Evolutionary conservation across 2,329 filamentous ascomycete genomes (phyloP).

Genomic region (Fulvia fulva): DNA sequence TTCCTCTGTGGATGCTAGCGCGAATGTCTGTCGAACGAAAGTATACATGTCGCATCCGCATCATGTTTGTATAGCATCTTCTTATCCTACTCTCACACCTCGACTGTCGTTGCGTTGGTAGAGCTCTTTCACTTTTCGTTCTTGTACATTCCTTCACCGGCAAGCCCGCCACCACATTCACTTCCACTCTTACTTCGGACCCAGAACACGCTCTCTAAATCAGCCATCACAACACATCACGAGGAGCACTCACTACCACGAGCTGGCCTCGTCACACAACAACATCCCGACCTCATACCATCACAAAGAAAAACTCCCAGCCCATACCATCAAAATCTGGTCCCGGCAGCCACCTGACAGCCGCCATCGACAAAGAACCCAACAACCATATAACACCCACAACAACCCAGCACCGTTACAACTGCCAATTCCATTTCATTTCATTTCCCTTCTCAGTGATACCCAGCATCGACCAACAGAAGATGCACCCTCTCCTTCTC

Average conservation of each 20-base stretch:
- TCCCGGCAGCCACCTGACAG: neutral
- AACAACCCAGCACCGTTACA: neutral
- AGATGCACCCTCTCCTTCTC: conserved; percentile 1
- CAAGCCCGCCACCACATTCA: neutral
- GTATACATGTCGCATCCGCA: neutral
- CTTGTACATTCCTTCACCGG: neutral
- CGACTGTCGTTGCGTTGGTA: neutral
- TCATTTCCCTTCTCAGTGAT: too few species aligned
- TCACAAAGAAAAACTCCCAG: neutral
- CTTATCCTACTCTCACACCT: neutral
- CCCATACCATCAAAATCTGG: neutral
- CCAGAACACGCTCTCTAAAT: neutral
- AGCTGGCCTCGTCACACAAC: neutral
- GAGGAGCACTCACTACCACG: neutral
- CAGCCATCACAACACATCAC: neutral
- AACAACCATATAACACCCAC: neutral
- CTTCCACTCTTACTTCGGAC: neutral
- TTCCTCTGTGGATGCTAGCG: neutral
- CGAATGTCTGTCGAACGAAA: neutral
- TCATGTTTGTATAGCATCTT: neutral
- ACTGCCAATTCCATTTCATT: neutral
- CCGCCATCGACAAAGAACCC: neutral
- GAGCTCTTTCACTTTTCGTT: neutral
- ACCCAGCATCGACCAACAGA: neutral
- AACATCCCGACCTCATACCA: neutral